These are phyloP conservation scores for Beta corolliflora DNA, from an alignment of 179 eudicot genomes.

Conservation along the genomic window DNA sequence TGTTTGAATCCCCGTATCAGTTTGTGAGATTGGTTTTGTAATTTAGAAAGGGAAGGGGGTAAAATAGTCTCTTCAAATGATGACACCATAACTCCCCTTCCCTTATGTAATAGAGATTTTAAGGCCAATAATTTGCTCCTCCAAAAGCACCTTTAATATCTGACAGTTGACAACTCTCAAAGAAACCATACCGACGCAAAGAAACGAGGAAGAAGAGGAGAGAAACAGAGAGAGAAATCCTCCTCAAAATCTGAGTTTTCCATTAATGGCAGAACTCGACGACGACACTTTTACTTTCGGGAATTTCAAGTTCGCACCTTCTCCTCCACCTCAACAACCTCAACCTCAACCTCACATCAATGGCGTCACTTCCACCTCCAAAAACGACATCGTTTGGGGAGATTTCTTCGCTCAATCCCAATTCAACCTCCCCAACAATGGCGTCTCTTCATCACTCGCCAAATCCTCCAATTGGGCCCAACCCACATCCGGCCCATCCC, in stretches of 20 bases:
- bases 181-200: background rate
- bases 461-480: conserved; percentile 20
- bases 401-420: conserved; percentile 51
- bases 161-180: background rate
- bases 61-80: no score
- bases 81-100: no score
- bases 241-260: background rate
- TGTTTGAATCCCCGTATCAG: no score
- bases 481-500: conserved; percentile 3
- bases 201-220: background rate
- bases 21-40: no score
- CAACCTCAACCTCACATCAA: conserved; percentile 21
- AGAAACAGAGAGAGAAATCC: no score
- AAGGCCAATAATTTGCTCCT: no score
- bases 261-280: conserved; percentile 44
- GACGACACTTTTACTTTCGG: conserved; percentile 50
- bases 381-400: conserved; percentile 61
- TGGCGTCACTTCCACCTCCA: conserved; percentile 29
- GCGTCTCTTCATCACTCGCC: conserved; percentile 12
- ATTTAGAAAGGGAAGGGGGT: no score
- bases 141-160: no score
- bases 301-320: conserved; percentile 49
- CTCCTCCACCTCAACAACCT: conserved; percentile 16
- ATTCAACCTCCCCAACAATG: conserved; percentile 25
- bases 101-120: no score